Base-by-base conservation (phyloP, 1,284 basidiomycete genomes). In the Cutaneotrichosporon spelunceum region DNA sequence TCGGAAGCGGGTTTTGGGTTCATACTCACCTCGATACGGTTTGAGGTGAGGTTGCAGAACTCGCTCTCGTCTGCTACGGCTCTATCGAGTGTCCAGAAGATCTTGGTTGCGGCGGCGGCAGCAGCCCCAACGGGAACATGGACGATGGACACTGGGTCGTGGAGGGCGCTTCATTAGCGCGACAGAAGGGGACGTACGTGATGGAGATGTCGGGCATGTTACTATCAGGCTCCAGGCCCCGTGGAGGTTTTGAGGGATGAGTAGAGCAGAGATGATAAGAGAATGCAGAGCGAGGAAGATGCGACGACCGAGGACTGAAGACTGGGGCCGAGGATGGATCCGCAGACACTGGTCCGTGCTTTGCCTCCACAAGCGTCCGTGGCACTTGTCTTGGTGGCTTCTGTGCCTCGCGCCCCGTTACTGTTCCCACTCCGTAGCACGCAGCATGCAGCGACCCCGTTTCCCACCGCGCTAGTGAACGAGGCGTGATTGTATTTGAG, bases 1-100 rank as follows among this genome's bases (percentile, higher is more conserved):
- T n/a, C n/a, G n/a, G n/a, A n/a, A n/a, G n/a, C n/a, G n/a, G n/a
- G n/a, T n/a, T n/a, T n/a, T n/a, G n/a, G n/a, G n/a, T n/a, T 33
- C 30, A 33, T 9, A 53, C 16, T n/a, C 56, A 75, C 75, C 67
- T 77, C 75, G 62, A 77, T 66, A 2, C 66, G 57, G 60, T 77
- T 77, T 1, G 66, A 70, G 10, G 75, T 77, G 54, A 75, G 58
- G 59, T 76, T 77, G 70, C 75, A 76, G 61, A 77, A 77, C 59
- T 74, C 74, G 11, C 58, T 49, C 10, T 69, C 70, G 21, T 67
- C 62, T 7, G 34, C 58, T 16, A 42, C 24, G 5, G 72, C 73
- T 8, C 65, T 53, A 53, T 72, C 70, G 53, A 77, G 63, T 19
- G 74, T 74, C 73, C 75, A 76, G 63, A 73, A 76, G 33, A 77